Evolutionary conservation across 2,329 filamentous ascomycete genomes (phyloP), one percentile per base, ranked within the genome.

Genomic region (Fusarium sp.): DNA sequence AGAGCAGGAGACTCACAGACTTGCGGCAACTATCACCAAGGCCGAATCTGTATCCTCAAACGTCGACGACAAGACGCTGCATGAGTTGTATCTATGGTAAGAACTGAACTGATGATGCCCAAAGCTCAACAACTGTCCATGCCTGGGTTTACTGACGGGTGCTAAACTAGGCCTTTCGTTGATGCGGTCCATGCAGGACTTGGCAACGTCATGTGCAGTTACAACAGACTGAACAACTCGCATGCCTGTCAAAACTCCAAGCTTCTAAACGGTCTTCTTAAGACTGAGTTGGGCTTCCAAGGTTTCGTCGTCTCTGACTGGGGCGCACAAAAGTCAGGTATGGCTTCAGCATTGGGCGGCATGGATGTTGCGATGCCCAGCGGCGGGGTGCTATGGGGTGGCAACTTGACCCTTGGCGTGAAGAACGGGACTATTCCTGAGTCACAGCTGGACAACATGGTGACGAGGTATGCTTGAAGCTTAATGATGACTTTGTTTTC

Each of bases 161-260:
- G 28, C 28, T 31, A 13, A 31, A 31, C 28, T 7, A 57, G 61
- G 61, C 92, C 92, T 0, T 94, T 94, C 76, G 89, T 89, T 0
- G 89, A 94, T 68, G 90, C 89, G 6, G 84, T 97, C 22, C 87
- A 86, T 58, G 92, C 91, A 6, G 93, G 93, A 21, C 92, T 94
- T 2, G 91, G 88, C 2, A 89, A 89, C 6, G 82, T 96, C 54
- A 97, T 97, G 93, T 94, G 92, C 76, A 87, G 88, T 3, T 97
- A 97, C 70, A 91, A 92, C 73, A 88, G 89, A 70, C 79, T 89
- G 5, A 83, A 91, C 56, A 93, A 92, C 70, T 88, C 87, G 1
- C 80, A 65, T 7, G 62, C 52, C 2, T 65, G 60, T 14, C 60
- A 64, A 3, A 65, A 65, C 53, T 65, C 60, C 0, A 65, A 65